Percentiles rank a stretch among this genome's conserved stretches.
phyloP scores from a whole-genome alignment of 352 stramenopile genomes.

The Phytophthora constricta region DNA sequence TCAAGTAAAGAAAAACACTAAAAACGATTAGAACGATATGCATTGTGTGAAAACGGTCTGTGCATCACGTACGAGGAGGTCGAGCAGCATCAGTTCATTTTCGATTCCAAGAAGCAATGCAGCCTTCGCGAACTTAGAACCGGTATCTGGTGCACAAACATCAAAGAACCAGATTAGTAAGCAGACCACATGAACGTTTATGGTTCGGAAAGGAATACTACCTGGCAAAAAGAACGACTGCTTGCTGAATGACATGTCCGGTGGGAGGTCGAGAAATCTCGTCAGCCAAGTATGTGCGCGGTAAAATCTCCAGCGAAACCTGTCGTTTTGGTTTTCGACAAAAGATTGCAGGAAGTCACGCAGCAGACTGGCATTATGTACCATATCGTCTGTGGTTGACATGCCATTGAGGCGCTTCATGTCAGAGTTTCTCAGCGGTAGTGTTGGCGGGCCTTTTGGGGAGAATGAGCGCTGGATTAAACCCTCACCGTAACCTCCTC shows the following conservation, averaged over 20 bases:
- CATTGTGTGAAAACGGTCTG: conserved; percentile 19
- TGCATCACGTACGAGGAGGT: conserved; percentile 74
- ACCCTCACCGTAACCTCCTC: conserved; percentile 26
- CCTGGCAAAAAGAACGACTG: conserved; percentile 74
- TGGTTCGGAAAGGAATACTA: conserved; percentile 23
- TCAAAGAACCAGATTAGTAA: background rate
- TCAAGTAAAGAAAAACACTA: conserved; percentile 81
- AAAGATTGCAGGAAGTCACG: conserved; percentile 87
- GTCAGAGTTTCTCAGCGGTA: conserved; percentile 25
- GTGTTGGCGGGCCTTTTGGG: conserved; percentile 25
- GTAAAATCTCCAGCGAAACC: conserved; percentile 81
- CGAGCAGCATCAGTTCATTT: conserved; percentile 89
- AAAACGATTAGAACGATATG: too few species aligned
- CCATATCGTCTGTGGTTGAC: conserved; percentile 56
- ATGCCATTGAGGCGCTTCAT: conserved; percentile 24
- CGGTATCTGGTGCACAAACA: conserved; percentile 42
- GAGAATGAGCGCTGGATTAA: conserved; percentile 39
- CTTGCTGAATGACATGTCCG: conserved; percentile 72
- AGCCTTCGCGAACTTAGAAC: conserved; percentile 53
- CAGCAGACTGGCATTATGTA: conserved; percentile 56
- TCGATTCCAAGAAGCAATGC: conserved; percentile 83
- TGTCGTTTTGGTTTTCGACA: conserved; percentile 82
- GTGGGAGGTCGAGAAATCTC: conserved; percentile 71
- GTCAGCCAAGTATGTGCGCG: conserved; percentile 79
- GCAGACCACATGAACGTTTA: background rate